These are phyloP conservation scores for Tylopilus felleus DNA, from an alignment of 768 basidiomycete species.

Conservation along the genomic window DNA sequence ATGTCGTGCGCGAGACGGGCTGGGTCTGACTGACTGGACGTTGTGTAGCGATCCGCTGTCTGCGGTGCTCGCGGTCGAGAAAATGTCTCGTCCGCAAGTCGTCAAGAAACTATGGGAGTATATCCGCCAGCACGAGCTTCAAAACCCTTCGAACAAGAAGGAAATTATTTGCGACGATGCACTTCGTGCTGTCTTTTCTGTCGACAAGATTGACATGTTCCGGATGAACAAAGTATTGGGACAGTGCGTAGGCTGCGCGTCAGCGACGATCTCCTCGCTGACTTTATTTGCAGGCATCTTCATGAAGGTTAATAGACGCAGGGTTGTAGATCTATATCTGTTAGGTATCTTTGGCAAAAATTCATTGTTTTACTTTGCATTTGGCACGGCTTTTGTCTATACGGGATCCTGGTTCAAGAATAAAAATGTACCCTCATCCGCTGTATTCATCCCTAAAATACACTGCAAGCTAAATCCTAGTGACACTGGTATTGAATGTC, in stretches of 20 bases:
- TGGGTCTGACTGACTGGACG: slow-evolving; percentile 1
- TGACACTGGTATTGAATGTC: not conserved
- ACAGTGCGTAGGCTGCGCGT: slow-evolving; percentile 43
- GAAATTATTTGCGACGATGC: slow-evolving; percentile 82
- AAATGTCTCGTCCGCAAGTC: slow-evolving; percentile 81
- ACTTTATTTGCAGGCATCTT: slow-evolving; percentile 25
- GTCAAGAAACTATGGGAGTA: slow-evolving; percentile 91
- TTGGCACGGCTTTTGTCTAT: not conserved
- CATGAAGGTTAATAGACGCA: slow-evolving; percentile 23
- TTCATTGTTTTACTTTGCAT: not conserved
- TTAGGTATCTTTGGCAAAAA: not conserved
- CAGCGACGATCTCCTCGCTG: not conserved
- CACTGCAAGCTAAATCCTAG: slow-evolving; percentile 3
- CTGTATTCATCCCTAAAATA: slow-evolving; percentile 12
- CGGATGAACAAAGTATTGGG: slow-evolving; percentile 91
- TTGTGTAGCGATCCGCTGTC: slow-evolving; percentile 64
- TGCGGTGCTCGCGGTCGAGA: slow-evolving; percentile 60
- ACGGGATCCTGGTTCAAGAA: slow-evolving; percentile 2
- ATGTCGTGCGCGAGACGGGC: not conserved
- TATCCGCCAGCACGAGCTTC: slow-evolving; percentile 76
- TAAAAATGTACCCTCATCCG: slow-evolving; percentile 6
- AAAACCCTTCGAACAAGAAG: slow-evolving; percentile 80
- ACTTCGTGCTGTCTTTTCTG: slow-evolving; percentile 71
- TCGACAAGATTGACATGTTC: slow-evolving; percentile 89
- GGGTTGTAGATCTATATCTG: slow-evolving; percentile 1